These are phyloP conservation scores for Paecilomyces variotii DNA, from an alignment of 2,329 filamentous ascomycete species.

Conservation along the genomic window DNA sequence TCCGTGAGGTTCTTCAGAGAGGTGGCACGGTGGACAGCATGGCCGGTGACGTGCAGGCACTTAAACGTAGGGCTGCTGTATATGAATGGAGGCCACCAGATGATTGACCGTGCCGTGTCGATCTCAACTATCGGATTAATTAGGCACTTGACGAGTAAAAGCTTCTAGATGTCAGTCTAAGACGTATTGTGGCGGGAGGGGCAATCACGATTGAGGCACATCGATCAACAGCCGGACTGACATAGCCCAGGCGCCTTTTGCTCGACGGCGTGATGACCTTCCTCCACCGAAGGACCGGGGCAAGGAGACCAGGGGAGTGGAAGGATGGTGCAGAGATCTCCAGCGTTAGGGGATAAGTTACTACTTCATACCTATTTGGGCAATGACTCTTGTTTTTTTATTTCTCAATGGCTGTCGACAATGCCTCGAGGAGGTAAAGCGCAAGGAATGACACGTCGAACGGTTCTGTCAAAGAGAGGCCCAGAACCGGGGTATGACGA, in stretches of 20 bases:
- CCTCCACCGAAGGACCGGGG: neutral
- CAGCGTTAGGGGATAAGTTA: neutral
- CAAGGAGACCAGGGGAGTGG: neutral
- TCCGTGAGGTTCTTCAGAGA: neutral
- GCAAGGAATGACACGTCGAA: conserved; percentile 11
- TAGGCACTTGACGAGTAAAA: neutral
- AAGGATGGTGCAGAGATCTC: neutral
- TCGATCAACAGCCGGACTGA: neutral
- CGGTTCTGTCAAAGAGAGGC: neutral
- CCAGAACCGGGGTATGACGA: neutral
- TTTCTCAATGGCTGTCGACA: conserved; percentile 4
- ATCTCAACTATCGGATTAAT: neutral
- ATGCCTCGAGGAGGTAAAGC: conserved; percentile 5
- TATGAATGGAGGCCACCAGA: neutral
- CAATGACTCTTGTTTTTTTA: conserved; percentile 1
- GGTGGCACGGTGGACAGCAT: neutral
- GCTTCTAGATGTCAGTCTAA: neutral
- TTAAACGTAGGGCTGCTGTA: neutral
- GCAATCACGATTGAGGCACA: neutral
- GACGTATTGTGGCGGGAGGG: neutral
- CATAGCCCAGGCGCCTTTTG: neutral
- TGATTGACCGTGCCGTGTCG: neutral
- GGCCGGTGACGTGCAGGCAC: neutral
- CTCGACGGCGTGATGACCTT: neutral
- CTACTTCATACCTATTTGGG: neutral